A percentile compares a stretch with the other conserved stretches of the same genome.
Evolutionary conservation across 192 early-diverging fungal species (phyloP).

Genomic region (Radiomyces spectabilis): DNA sequence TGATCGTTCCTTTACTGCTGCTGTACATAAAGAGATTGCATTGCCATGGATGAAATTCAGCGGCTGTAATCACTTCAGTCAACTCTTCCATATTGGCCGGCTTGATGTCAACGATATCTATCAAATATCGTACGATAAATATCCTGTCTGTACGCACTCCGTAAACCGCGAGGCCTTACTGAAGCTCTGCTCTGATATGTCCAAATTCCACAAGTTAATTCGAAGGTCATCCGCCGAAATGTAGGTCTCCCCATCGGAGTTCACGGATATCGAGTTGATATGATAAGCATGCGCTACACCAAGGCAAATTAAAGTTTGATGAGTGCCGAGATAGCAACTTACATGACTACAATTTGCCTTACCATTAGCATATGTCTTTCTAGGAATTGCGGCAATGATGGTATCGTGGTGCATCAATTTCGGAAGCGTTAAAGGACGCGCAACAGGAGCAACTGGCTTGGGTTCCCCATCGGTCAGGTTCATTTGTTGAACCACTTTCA

Average conservation of each 20-base stretch:
- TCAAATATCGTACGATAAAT: background rate
- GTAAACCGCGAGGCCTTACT: slow-evolving; percentile 39
- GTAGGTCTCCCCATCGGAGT: slow-evolving; percentile 97
- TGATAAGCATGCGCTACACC: slow-evolving; percentile 91
- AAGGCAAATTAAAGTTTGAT: no score
- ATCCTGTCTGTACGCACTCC: background rate
- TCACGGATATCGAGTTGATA: slow-evolving; percentile 99
- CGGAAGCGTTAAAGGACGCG: slow-evolving; percentile 61
- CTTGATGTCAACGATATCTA: slow-evolving; percentile 99
- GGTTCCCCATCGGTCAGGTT: slow-evolving; percentile 91
- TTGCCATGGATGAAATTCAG: slow-evolving; percentile 92
- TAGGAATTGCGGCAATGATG: slow-evolving; percentile 90
- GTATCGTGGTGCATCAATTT: slow-evolving; percentile 91
- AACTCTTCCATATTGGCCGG: slow-evolving; percentile 99
- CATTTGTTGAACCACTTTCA: no score
- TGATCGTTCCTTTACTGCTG: slow-evolving; percentile 96
- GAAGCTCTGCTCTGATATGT: slow-evolving; percentile 96
- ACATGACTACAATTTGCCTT: no score
- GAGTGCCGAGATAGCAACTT: no score
- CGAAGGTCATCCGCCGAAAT: slow-evolving; percentile 95
- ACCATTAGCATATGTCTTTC: slow-evolving; percentile 89
- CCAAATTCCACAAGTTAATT: slow-evolving; percentile 98
- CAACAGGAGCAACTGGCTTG: slow-evolving; percentile 42
- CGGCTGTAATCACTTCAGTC: slow-evolving; percentile 97
- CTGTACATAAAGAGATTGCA: slow-evolving; percentile 98